Evolutionary conservation across 2,329 filamentous ascomycete genomes (phyloP).

Genomic region (Talaromyces sp.): DNA sequence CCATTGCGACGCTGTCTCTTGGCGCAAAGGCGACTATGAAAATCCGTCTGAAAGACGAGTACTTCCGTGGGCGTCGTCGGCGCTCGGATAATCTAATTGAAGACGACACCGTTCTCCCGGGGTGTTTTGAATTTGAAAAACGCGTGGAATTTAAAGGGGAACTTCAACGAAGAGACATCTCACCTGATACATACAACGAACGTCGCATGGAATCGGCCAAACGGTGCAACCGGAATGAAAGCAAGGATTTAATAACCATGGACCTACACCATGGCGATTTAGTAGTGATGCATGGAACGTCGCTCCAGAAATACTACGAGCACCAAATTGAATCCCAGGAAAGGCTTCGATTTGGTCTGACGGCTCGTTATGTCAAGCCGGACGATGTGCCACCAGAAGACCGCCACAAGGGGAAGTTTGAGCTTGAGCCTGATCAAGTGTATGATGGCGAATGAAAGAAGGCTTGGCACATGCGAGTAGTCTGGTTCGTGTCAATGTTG

Average conservation of each 20-base stretch:
- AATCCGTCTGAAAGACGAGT: conserved; percentile 50
- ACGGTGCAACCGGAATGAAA: conserved; percentile 19
- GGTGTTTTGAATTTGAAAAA: conserved; percentile 21
- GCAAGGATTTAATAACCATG: conserved; percentile 35
- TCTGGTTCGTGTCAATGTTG: too few species aligned
- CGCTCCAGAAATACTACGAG: conserved; percentile 52
- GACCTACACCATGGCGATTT: conserved; percentile 51
- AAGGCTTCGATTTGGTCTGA: conserved; percentile 30
- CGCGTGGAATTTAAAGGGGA: conserved; percentile 20
- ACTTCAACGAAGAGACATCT: conserved; percentile 16
- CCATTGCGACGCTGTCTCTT: conserved; percentile 50
- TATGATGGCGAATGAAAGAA: conserved; percentile 24
- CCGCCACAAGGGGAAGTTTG: conserved; percentile 23
- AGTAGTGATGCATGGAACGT: conserved; percentile 52
- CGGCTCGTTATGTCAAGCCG: conserved; percentile 27
- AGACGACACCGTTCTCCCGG: conserved; percentile 26
- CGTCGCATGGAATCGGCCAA: conserved; percentile 21
- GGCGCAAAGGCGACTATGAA: conserved; percentile 49
- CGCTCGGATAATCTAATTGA: conserved; percentile 15
- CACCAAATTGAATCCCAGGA: conserved; percentile 26
- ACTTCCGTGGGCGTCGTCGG: conserved; percentile 29
- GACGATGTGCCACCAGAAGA: conserved; percentile 18
- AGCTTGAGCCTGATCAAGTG: conserved; percentile 17
- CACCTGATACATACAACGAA: conserved; percentile 18
- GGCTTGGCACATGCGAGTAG: neutral